phyloP scores from a whole-genome alignment of 257 asterid genomes.

The Capsicum pubescens region DNA sequence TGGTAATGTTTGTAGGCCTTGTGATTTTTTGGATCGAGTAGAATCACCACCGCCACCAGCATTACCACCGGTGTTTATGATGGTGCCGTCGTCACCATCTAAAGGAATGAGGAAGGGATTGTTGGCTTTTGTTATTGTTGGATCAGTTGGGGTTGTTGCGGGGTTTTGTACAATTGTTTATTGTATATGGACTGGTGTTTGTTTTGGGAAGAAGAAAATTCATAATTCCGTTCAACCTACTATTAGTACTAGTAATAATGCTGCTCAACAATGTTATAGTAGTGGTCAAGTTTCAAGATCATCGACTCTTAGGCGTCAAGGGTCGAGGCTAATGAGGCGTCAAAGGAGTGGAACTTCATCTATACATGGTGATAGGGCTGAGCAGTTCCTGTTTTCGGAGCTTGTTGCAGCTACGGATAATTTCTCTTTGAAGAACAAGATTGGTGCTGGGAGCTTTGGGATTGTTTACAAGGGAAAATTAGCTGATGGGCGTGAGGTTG shows the following conservation, averaged over 20 bases:
- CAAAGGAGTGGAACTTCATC: constrained; percentile 25
- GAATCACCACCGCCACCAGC: background rate
- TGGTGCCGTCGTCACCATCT: background rate
- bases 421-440: constrained; percentile 25
- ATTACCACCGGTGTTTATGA: background rate
- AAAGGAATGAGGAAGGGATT: constrained; percentile 15
- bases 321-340: constrained; percentile 26
- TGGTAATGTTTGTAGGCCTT: constrained; percentile 27
- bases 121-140: constrained; percentile 12
- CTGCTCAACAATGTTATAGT: background rate
- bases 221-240: constrained; percentile 28
- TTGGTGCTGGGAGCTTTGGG: constrained; percentile 31
- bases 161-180: constrained; percentile 27
- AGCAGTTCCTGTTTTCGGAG: constrained; percentile 16
- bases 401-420: constrained; percentile 6
- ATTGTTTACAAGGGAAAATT: constrained; percentile 24
- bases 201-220: constrained; percentile 30
- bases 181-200: constrained; percentile 29
- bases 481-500: constrained; percentile 25
- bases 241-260: constrained; percentile 15
- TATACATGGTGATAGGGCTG: constrained; percentile 18
- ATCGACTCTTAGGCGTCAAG: background rate
- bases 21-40: constrained; percentile 8
- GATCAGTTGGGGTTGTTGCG: constrained; percentile 26
- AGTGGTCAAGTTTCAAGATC: constrained; percentile 24